Percentiles rank a stretch among this genome's conserved stretches.
phyloP scores from a whole-genome alignment of 2,329 filamentous ascomycete species.

The Fusarium neocosmosporiellum region DNA sequence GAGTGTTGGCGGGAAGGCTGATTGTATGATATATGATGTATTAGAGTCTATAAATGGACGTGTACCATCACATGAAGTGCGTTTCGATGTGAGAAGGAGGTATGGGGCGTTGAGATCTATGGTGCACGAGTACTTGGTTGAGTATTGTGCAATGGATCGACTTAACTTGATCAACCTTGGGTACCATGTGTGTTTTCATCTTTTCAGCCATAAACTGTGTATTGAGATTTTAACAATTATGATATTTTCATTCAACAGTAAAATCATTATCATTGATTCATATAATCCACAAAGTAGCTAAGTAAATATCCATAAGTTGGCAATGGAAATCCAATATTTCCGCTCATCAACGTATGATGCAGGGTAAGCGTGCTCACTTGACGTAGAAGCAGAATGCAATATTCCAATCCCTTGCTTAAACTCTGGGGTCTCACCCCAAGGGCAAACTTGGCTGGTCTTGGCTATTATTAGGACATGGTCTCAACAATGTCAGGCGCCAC shows the following conservation, averaged over 20 bases:
- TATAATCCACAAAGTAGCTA: neutral
- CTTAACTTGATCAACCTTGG: neutral
- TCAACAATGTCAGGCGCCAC: neutral
- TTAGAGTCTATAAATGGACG: constrained; percentile 37
- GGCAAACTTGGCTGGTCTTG: neutral
- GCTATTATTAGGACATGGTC: neutral
- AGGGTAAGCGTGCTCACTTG: neutral
- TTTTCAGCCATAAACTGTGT: neutral
- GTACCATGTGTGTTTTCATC: neutral
- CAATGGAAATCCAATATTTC: neutral
- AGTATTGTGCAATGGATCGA: neutral
- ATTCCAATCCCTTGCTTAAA: neutral
- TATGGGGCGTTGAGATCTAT: neutral
- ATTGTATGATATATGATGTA: constrained; percentile 48
- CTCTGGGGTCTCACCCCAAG: neutral
- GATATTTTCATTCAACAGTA: neutral
- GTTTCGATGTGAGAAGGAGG: neutral
- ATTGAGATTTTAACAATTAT: neutral
- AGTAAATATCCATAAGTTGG: neutral
- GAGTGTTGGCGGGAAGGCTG: neutral
- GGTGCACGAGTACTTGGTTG: neutral
- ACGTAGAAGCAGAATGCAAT: neutral
- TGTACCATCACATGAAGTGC: constrained; percentile 14
- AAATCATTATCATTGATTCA: neutral
- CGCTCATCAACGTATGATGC: neutral